phyloP scores from a whole-genome alignment of 495 filamentous ascomycete genomes.

The Amniculicola lignicola region DNA sequence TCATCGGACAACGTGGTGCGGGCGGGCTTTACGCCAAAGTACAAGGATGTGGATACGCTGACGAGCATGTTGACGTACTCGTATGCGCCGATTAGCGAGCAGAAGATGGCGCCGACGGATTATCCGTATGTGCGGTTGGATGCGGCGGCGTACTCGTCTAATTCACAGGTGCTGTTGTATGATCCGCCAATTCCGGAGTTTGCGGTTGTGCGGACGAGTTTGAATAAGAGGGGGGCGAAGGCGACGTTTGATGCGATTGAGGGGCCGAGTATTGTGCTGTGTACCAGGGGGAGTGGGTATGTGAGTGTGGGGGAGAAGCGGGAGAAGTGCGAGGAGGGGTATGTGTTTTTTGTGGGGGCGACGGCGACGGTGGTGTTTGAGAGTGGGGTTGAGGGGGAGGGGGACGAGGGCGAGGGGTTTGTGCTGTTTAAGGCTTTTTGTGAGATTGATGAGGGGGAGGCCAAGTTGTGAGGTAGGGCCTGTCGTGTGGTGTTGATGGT shows the following conservation, averaged over 20 bases:
- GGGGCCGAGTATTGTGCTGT: slow-evolving; percentile 90
- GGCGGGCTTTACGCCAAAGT: slow-evolving; percentile 95
- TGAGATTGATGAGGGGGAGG: slow-evolving; percentile 53
- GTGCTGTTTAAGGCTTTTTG: slow-evolving; percentile 95
- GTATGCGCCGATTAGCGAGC: slow-evolving; percentile 87
- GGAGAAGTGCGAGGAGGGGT: slow-evolving; percentile 71
- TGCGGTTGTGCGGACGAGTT: slow-evolving; percentile 75
- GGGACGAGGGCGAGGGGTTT: slow-evolving; percentile 59
- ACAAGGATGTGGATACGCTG: slow-evolving; percentile 92
- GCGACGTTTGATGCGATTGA: slow-evolving; percentile 81
- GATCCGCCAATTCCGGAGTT: slow-evolving; percentile 98
- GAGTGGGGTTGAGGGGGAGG: slow-evolving; percentile 40
- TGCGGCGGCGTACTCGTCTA: slow-evolving; percentile 69
- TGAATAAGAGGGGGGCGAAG: slow-evolving; percentile 68
- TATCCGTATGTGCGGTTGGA: slow-evolving; percentile 83
- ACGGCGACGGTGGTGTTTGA: slow-evolving; percentile 81
- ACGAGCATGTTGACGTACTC: slow-evolving; percentile 89
- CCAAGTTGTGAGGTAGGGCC: slow-evolving; percentile 21
- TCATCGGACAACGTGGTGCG: slow-evolving; percentile 96
- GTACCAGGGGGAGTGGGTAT: slow-evolving; percentile 73
- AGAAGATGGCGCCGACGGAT: slow-evolving; percentile 81
- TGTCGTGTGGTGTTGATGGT: too few species aligned
- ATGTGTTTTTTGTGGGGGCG: slow-evolving; percentile 90
- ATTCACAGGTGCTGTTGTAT: slow-evolving; percentile 68
- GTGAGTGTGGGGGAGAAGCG: slow-evolving; percentile 76